Base-by-base conservation (phyloP, 495 filamentous ascomycete species). In the Aspergillus sclerotioniger region DNA sequence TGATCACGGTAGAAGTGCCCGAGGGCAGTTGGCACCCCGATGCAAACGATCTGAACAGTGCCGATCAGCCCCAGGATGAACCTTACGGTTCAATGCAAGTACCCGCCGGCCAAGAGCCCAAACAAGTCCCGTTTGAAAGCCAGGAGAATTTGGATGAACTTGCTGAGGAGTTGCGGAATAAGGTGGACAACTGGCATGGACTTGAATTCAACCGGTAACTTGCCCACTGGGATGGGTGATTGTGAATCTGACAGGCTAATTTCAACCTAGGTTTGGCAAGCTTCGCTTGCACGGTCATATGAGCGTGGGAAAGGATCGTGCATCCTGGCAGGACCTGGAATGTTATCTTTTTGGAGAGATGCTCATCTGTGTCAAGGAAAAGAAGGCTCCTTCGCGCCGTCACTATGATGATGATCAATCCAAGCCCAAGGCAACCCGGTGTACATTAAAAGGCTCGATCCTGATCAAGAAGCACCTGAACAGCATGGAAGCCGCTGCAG, bases 331-430 rank as follows among this genome's bases (percentile, higher is more conserved):
- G 76, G 95, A 99, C 67, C 73, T 99, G 53, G 92, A 98, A 70
- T 99, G 95, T 70, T 99, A 90, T 73, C 82, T 99, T 19, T 99
- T 98, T 67, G 89, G 88, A 3, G 94, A 98, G 73, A 99, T 99
- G 94, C 91, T 99, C 52, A 99, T 99, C 61, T 99, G 94, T 69
- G 91, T 98, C 58, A 99, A 97, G 73, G 94, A 98, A 67, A 97
- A 96, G 82, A 95, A 92, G 71, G 71, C 79, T 25, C 61, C 76
- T 4, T 79, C 82, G 7, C 70, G 69, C 61, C 82, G 84, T 37
- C 82, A 83, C 25, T 76, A 75, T 21, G 76, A 81, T 31, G 83
- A 85, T 15, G 79, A 79, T 5, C 69, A 72, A n/a, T 67, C 78
- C 25, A 80, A 77, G 64, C 80, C 76, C 46, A 94, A 89, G 69